Conservation (phyloP, 352 stramenopile species). For the Phytophthora pseudosyringae region DNA sequence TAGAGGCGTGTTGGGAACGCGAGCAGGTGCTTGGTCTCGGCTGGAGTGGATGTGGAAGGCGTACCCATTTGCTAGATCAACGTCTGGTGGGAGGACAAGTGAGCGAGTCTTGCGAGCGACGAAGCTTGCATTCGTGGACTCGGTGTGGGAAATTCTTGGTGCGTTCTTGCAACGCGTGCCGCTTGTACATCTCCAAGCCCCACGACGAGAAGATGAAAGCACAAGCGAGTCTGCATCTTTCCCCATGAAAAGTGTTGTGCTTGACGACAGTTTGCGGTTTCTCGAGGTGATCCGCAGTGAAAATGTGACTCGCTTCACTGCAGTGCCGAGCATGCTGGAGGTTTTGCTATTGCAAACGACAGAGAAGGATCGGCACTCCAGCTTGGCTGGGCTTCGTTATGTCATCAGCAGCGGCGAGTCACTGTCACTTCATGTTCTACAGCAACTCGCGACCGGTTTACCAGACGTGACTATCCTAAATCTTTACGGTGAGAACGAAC, state of each 20-base stretch:
- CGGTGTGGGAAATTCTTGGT: slow-evolving; percentile 64
- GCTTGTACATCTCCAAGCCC: slow-evolving; percentile 46
- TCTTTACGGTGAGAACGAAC: slow-evolving; percentile 53
- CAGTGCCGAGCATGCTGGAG: slow-evolving; percentile 58
- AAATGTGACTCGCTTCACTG: slow-evolving; percentile 50
- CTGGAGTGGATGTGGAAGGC: slow-evolving; percentile 54
- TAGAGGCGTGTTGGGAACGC: slow-evolving; percentile 58
- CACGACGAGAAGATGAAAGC: neutral
- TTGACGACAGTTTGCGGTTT: slow-evolving; percentile 43
- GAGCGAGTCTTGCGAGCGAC: slow-evolving; percentile 56
- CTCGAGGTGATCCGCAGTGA: slow-evolving; percentile 23
- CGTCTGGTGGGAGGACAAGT: neutral
- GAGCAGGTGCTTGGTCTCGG: slow-evolving; percentile 46
- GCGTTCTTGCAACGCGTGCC: slow-evolving; percentile 45
- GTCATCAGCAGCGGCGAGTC: slow-evolving; percentile 64
- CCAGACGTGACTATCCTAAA: slow-evolving; percentile 54
- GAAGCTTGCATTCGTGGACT: slow-evolving; percentile 57
- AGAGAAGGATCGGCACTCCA: neutral
- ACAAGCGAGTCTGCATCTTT: neutral
- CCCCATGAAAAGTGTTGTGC: slow-evolving; percentile 41
- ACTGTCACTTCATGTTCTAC: slow-evolving; percentile 36
- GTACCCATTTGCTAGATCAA: slow-evolving; percentile 42
- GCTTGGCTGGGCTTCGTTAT: slow-evolving; percentile 35
- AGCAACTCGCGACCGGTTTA: slow-evolving; percentile 25
- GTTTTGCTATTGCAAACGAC: slow-evolving; percentile 43